A percentile compares a stretch with the other conserved stretches of the same genome.
Evolutionary conservation across 176 grass and related monocot species (phyloP).

Genomic region (Avena atlantica): DNA sequence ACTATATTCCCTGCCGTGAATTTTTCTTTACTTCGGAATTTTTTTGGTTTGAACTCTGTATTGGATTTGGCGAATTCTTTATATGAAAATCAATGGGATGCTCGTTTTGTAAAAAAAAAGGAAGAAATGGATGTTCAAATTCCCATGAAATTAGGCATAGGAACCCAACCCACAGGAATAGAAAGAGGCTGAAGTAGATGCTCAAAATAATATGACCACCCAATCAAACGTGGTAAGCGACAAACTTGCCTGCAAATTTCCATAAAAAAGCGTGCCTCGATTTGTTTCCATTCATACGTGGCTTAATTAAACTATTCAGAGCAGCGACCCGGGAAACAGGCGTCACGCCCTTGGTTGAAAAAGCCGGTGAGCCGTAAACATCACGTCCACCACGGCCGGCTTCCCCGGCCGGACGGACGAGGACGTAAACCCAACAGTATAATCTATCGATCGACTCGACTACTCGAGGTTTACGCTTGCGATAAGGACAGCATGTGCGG

Average conservation of each 20-base stretch:
- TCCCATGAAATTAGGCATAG: no score
- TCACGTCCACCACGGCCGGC: not conserved
- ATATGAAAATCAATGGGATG: no score
- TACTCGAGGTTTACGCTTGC: not conserved
- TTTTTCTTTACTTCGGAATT: no score
- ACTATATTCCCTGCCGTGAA: no score
- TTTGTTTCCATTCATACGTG: not conserved
- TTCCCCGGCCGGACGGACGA: not conserved
- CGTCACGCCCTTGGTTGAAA: constrained; percentile 45
- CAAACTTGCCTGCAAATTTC: not conserved
- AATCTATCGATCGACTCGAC: not conserved
- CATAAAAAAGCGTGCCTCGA: not conserved
- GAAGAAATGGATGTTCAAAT: no score
- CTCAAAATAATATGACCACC: not conserved
- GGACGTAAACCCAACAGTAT: not conserved
- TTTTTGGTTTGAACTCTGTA: no score
- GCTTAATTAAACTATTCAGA: constrained; percentile 6
- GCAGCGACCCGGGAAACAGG: constrained; percentile 3
- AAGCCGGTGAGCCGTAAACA: constrained; percentile 25
- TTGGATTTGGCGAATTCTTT: no score
- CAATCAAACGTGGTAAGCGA: not conserved
- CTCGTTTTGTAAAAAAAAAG: no score
- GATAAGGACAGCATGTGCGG: not conserved
- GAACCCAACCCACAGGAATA: no score
- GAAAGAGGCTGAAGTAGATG: no score